Evolutionary conservation across 139 green algal genomes (phyloP).

Genomic region (Penium margaritaceum): DNA sequence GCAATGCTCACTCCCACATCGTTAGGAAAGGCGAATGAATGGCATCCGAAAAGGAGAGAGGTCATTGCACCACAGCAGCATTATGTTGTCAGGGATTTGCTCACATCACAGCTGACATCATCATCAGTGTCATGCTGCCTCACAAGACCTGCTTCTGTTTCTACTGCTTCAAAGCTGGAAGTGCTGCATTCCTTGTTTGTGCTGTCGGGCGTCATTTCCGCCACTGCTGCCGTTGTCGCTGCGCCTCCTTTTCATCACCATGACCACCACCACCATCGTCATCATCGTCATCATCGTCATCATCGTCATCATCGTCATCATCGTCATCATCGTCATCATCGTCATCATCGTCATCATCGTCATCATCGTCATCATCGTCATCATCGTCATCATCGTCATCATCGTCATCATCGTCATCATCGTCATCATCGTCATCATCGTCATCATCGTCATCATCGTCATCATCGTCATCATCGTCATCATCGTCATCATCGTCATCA

Average conservation of each 20-base stretch:
- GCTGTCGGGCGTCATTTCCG: not conserved
- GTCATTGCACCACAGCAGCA: too few relatives aligned
- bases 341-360: not conserved
- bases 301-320: conserved; percentile 1
- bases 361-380: conserved; percentile 1
- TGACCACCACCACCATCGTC: not conserved
- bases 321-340: conserved; percentile 1
- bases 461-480: not conserved
- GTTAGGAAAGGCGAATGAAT: too few relatives aligned
- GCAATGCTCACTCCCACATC: too few relatives aligned
- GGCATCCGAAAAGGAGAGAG: too few relatives aligned
- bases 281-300: conserved; percentile 3
- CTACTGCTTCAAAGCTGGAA: too few relatives aligned
- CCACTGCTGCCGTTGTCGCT: too few relatives aligned
- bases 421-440: not conserved
- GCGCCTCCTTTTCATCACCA: not conserved
- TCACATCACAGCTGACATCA: too few relatives aligned
- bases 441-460: not conserved
- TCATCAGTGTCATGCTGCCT: too few relatives aligned
- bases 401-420: conserved; percentile 1
- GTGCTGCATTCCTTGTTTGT: too few relatives aligned
- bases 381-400: conserved; percentile 1
- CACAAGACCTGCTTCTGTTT: too few relatives aligned
- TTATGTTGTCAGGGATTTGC: too few relatives aligned
- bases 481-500: not conserved